Percentiles rank a stretch among this genome's conserved stretches.
These are phyloP conservation scores for Ophiostoma novo-ulmi DNA, from an alignment of 2,329 filamentous ascomycete genomes.

Conservation along the genomic window DNA sequence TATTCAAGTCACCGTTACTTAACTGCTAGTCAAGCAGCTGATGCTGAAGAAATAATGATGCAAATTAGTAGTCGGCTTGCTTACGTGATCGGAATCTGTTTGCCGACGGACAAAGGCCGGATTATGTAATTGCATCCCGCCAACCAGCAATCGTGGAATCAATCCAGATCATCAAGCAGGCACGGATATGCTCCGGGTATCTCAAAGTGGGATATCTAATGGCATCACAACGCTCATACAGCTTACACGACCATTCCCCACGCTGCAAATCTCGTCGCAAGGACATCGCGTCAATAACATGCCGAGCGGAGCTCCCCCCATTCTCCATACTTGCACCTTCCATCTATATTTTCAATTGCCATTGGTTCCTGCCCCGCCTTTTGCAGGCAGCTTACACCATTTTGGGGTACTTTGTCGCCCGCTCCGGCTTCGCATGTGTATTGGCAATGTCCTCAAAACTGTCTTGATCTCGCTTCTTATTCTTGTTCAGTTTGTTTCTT, in stretches of 20 bases:
- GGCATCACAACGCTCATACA: neutral
- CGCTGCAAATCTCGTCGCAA: neutral
- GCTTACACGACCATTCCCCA: neutral
- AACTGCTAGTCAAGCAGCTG: neutral
- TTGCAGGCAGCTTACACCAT: slow-evolving; percentile 6
- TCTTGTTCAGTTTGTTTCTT: neutral
- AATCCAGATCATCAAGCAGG: neutral
- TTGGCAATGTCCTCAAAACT: slow-evolving; percentile 12
- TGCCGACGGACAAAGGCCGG: neutral
- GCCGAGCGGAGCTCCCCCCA: slow-evolving; percentile 12
- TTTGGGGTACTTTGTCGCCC: neutral
- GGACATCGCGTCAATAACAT: slow-evolving; percentile 15
- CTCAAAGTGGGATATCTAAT: neutral
- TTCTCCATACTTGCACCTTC: neutral
- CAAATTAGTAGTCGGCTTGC: neutral
- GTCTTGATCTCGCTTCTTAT: neutral
- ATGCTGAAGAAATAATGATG: neutral
- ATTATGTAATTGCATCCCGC: neutral
- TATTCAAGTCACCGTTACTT: neutral
- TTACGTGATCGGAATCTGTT: neutral
- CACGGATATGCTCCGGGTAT: slow-evolving; percentile 1
- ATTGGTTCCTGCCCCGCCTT: slow-evolving; percentile 19
- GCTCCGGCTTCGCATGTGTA: slow-evolving; percentile 6
- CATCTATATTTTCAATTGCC: neutral
- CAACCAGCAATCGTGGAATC: neutral